Percentiles rank a stretch among this genome's conserved stretches.
phyloP scores from a whole-genome alignment of 176 grass and related monocot genomes.

The Phoenix dactylifera region DNA sequence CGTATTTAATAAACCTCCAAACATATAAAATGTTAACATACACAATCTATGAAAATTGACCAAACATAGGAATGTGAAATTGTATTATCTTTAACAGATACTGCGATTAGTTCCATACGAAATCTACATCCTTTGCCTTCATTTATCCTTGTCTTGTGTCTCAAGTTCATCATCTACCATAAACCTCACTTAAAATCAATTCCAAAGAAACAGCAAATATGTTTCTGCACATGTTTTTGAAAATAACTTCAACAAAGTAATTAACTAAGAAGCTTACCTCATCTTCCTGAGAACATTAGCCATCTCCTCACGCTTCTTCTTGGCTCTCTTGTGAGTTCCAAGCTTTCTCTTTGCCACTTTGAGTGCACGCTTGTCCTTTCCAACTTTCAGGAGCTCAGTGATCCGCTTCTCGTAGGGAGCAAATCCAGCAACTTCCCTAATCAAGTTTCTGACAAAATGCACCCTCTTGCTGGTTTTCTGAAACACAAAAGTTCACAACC shows the following conservation, averaged over 20 bases:
- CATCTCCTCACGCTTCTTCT: slow-evolving; percentile 39
- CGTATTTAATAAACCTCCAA: no score
- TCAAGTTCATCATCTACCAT: no score
- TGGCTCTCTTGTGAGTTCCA: slow-evolving; percentile 31
- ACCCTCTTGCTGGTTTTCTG: slow-evolving; percentile 26
- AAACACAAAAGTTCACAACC: neutral
- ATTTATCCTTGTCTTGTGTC: no score
- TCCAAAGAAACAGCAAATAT: neutral
- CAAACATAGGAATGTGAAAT: no score
- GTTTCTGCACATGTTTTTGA: neutral
- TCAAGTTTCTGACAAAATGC: slow-evolving; percentile 11
- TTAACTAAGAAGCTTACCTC: slow-evolving; percentile 27
- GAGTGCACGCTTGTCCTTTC: slow-evolving; percentile 29
- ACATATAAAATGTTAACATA: no score
- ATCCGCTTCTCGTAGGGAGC: slow-evolving; percentile 24
- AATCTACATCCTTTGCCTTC: no score
- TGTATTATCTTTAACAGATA: no score
- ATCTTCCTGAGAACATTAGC: slow-evolving; percentile 36
- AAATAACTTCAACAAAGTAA: neutral
- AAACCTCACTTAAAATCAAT: neutral
- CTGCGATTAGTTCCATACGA: no score
- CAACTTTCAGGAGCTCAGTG: slow-evolving; percentile 18
- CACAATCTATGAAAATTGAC: no score
- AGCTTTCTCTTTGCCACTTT: slow-evolving; percentile 39
- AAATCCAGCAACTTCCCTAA: slow-evolving; percentile 23